Evolutionary conservation across 2,329 filamentous ascomycete species (phyloP).

Genomic region (Orbilia oligospora): DNA sequence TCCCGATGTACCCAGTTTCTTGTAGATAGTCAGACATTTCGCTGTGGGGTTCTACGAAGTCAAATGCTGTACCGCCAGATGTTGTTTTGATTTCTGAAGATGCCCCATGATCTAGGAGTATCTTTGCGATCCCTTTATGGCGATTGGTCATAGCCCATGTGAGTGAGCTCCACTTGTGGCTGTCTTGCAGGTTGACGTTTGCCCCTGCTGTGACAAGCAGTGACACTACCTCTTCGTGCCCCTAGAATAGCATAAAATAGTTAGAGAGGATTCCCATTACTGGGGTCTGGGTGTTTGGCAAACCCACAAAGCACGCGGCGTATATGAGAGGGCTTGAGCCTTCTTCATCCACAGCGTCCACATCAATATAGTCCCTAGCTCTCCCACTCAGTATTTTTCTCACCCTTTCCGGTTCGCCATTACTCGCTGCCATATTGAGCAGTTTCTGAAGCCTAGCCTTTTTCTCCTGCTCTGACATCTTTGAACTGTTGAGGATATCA

Average conservation of each 20-base stretch:
- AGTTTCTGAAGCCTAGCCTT: slow-evolving; percentile 84
- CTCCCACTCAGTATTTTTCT: slow-evolving; percentile 80
- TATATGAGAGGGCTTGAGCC: slow-evolving; percentile 97
- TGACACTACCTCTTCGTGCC: slow-evolving; percentile 89
- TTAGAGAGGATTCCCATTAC: slow-evolving; percentile 20
- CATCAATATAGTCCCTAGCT: slow-evolving; percentile 81
- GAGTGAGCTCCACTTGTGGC: slow-evolving; percentile 95
- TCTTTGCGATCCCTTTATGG: slow-evolving; percentile 95
- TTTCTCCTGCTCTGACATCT: slow-evolving; percentile 83
- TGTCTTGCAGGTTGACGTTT: slow-evolving; percentile 92
- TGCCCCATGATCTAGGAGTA: slow-evolving; percentile 90
- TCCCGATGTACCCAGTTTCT: slow-evolving; percentile 93
- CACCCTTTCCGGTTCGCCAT: slow-evolving; percentile 89
- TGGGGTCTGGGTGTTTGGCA: slow-evolving; percentile 21
- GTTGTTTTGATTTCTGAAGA: slow-evolving; percentile 97
- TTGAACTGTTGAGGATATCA: slow-evolving; percentile 80
- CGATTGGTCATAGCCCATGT: slow-evolving; percentile 99
- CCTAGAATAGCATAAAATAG: slow-evolving; percentile 69
- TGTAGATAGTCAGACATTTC: slow-evolving; percentile 97
- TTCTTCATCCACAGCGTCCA: slow-evolving; percentile 91
- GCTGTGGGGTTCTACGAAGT: slow-evolving; percentile 94
- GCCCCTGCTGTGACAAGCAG: slow-evolving; percentile 87
- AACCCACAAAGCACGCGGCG: slow-evolving; percentile 91
- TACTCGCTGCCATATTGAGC: slow-evolving; percentile 94
- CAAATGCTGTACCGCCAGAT: slow-evolving; percentile 91